A percentile compares a stretch with the other conserved stretches of the same genome.
Conservation (phyloP, 1,284 basidiomycete species). For the Pyrrhoderma noxium region DNA sequence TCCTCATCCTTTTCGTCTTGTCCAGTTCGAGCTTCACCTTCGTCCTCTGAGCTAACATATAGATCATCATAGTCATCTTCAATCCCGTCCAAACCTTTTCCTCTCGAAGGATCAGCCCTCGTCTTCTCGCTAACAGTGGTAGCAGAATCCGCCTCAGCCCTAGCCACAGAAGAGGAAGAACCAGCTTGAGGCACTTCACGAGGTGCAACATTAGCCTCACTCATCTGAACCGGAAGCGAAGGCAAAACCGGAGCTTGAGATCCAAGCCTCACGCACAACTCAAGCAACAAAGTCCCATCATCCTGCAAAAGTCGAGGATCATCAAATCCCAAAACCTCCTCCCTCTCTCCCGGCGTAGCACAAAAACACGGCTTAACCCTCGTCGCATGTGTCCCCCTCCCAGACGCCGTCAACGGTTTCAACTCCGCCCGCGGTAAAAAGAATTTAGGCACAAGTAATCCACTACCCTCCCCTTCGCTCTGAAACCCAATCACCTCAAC, state of each 20-base stretch:
- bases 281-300: slow-evolving; percentile 6
- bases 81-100: not conserved
- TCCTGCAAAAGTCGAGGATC: slow-evolving; percentile 11
- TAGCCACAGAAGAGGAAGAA: too few species aligned
- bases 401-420: not conserved
- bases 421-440: slow-evolving; percentile 8
- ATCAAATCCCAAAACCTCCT: slow-evolving; percentile 2
- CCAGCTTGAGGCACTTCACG: too few species aligned
- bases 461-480: not conserved
- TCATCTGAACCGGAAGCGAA: too few species aligned
- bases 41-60: slow-evolving; percentile 4
- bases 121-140: too few species aligned
- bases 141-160: too few species aligned
- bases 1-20: too few species aligned
- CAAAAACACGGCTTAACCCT: slow-evolving; percentile 9
- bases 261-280: slow-evolving; percentile 6
- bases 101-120: not conserved
- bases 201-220: too few species aligned
- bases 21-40: not conserved
- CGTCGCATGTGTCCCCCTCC: not conserved
- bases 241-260: too few species aligned
- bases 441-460: not conserved
- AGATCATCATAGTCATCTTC: slow-evolving; percentile 12
- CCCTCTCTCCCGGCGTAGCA: not conserved
- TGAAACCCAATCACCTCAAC: slow-evolving; percentile 7